phyloP scores from a whole-genome alignment of 768 basidiomycete species.

The Suillus luteus region DNA sequence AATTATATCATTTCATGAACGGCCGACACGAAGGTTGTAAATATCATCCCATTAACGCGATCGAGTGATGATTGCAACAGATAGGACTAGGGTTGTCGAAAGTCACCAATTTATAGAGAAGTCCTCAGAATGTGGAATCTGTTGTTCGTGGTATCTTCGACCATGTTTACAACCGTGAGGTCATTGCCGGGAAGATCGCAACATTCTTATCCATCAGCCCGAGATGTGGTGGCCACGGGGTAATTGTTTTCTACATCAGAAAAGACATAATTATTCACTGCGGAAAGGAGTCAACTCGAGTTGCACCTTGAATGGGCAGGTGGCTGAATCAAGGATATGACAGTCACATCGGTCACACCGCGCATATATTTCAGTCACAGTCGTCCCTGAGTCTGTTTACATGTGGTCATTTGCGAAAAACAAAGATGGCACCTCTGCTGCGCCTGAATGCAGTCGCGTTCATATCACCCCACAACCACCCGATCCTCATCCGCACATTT shows the following conservation, averaged over 20 bases:
- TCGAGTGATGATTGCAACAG: background rate
- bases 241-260: background rate
- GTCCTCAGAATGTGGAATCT: background rate
- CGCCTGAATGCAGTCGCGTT: constrained; percentile 83
- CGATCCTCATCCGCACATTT: constrained; percentile 77
- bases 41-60: background rate
- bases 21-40: background rate
- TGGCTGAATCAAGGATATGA: no score
- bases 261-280: background rate
- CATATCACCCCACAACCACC: constrained; percentile 79
- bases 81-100: background rate
- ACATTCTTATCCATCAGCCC: background rate
- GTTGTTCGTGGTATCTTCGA: background rate
- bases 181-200: background rate
- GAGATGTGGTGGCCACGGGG: background rate
- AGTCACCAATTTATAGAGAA: background rate
- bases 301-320: no score
- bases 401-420: no score
- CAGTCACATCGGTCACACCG: no score
- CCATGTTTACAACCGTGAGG: background rate
- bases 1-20: background rate
- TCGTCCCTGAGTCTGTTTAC: no score
- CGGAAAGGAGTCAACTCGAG: background rate
- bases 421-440: constrained; percentile 62
- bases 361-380: no score